A percentile compares a stretch with the other conserved stretches of the same genome.
Conservation (phyloP, 768 basidiomycete genomes). For the Butyriboletus loyo region DNA sequence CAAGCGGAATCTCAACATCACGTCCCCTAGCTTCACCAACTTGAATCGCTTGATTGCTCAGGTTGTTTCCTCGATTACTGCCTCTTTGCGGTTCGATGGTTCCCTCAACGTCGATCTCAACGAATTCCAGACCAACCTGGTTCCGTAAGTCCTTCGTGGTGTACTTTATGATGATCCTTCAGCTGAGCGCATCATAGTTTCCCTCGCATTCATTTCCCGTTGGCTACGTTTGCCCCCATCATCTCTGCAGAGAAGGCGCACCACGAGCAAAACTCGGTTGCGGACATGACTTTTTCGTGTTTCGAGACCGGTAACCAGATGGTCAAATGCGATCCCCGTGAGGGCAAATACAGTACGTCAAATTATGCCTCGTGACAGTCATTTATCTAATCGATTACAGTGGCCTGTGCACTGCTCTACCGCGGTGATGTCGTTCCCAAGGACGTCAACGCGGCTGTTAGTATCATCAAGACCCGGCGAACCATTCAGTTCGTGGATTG, state of each 20-base stretch:
- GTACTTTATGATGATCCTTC: neutral
- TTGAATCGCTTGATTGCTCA: slow-evolving; percentile 96
- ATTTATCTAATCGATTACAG: slow-evolving; percentile 25
- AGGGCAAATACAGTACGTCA: slow-evolving; percentile 69
- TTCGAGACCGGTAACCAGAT: slow-evolving; percentile 79
- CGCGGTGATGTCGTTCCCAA: slow-evolving; percentile 78
- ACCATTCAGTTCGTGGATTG: slow-evolving; percentile 80
- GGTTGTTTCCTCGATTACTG: slow-evolving; percentile 97
- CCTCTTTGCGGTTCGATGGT: slow-evolving; percentile 72
- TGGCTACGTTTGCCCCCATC: slow-evolving; percentile 94
- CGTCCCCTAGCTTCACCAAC: slow-evolving; percentile 89
- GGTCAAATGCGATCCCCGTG: slow-evolving; percentile 76
- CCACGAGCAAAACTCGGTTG: slow-evolving; percentile 96
- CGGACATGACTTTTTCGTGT: slow-evolving; percentile 95
- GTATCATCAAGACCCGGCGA: slow-evolving; percentile 72
- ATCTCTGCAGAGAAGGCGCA: slow-evolving; percentile 91
- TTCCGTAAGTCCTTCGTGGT: slow-evolving; percentile 63
- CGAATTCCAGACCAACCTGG: slow-evolving; percentile 99
- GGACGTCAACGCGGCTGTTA: slow-evolving; percentile 73
- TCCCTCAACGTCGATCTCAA: slow-evolving; percentile 74
- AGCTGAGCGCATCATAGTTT: slow-evolving; percentile 48
- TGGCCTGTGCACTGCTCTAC: slow-evolving; percentile 69
- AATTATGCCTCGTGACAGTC: neutral
- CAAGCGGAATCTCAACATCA: slow-evolving; percentile 89
- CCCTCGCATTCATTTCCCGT: slow-evolving; percentile 98